Conservation (phyloP, 495 filamentous ascomycete genomes). For the Aspergillus sparsus region DNA sequence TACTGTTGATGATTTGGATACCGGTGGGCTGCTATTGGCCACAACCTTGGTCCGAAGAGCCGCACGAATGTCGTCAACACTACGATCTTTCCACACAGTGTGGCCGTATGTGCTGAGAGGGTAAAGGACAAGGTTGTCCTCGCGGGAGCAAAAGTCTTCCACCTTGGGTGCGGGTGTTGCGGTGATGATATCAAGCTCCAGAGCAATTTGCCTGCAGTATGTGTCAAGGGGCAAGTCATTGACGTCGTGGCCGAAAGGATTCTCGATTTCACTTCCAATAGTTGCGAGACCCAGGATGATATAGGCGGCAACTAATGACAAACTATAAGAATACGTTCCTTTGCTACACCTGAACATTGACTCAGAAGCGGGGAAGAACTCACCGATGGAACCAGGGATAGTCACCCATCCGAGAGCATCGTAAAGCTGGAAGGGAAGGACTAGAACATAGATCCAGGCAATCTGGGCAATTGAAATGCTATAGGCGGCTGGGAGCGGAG, state of each 20-base stretch:
- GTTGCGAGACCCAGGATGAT: slow-evolving; percentile 88
- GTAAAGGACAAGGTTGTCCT: slow-evolving; percentile 66
- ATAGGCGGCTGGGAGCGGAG: slow-evolving; percentile 82
- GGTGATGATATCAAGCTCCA: slow-evolving; percentile 74
- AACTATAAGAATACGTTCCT: slow-evolving; percentile 5
- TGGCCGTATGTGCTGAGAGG: slow-evolving; percentile 62
- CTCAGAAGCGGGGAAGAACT: slow-evolving; percentile 15
- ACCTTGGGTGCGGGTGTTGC: slow-evolving; percentile 55
- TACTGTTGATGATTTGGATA: slow-evolving; percentile 33
- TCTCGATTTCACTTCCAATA: slow-evolving; percentile 85
- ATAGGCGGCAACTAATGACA: slow-evolving; percentile 64
- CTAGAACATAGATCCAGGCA: slow-evolving; percentile 80
- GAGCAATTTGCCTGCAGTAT: slow-evolving; percentile 70
- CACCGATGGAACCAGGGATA: slow-evolving; percentile 78
- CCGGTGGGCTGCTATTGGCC: slow-evolving; percentile 25
- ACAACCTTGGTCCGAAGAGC: slow-evolving; percentile 52
- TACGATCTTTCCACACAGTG: slow-evolving; percentile 60
- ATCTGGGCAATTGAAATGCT: slow-evolving; percentile 84
- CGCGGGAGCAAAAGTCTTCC: slow-evolving; percentile 57
- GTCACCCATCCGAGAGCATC: slow-evolving; percentile 65
- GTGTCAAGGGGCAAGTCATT: slow-evolving; percentile 81
- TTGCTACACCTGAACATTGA: too few relatives aligned
- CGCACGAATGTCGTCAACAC: slow-evolving; percentile 58
- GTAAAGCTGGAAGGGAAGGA: slow-evolving; percentile 83
- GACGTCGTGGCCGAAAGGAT: slow-evolving; percentile 84